phyloP scores from a whole-genome alignment of 2,329 filamentous ascomycete genomes.

The Microsporum canis region DNA sequence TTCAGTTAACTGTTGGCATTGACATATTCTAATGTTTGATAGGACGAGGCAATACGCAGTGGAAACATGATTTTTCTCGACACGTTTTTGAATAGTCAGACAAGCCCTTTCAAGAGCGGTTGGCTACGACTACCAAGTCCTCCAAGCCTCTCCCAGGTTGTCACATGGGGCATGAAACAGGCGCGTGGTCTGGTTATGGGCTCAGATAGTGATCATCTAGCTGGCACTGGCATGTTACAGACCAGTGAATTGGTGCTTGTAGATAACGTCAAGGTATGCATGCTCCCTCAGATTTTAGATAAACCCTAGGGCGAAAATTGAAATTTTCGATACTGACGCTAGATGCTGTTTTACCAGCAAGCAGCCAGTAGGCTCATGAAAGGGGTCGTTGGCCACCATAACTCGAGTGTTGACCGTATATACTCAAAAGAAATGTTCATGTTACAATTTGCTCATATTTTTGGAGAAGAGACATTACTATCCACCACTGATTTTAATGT shows the following conservation, averaged over 20 bases:
- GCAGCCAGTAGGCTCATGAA: conserved; percentile 46
- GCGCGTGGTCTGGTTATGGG: conserved; percentile 48
- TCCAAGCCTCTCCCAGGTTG: conserved; percentile 54
- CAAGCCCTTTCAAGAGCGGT: conserved; percentile 60
- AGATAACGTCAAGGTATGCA: conserved; percentile 46
- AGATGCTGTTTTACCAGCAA: conserved; percentile 24
- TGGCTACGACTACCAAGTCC: conserved; percentile 43
- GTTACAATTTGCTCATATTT: conserved; percentile 43
- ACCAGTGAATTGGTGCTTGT: conserved; percentile 38
- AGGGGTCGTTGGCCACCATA: conserved; percentile 32
- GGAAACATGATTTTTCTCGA: conserved; percentile 59
- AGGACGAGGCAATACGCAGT: conserved; percentile 58
- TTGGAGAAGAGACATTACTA: conserved; percentile 41
- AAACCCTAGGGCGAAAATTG: too few relatives aligned
- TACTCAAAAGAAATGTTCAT: conserved; percentile 57
- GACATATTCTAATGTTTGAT: not conserved
- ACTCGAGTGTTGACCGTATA: conserved; percentile 51
- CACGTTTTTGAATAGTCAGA: conserved; percentile 53
- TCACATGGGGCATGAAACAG: conserved; percentile 65
- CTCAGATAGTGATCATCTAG: conserved; percentile 26
- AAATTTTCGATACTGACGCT: not conserved
- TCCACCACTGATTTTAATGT: conserved; percentile 57
- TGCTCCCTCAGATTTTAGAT: not conserved
- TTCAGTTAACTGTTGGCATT: not conserved
- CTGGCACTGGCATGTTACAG: conserved; percentile 26